Percentiles rank a stretch among this genome's conserved stretches.
These are phyloP conservation scores for Beta corolliflora DNA, from an alignment of 179 eudicot genomes.

Conservation along the genomic window DNA sequence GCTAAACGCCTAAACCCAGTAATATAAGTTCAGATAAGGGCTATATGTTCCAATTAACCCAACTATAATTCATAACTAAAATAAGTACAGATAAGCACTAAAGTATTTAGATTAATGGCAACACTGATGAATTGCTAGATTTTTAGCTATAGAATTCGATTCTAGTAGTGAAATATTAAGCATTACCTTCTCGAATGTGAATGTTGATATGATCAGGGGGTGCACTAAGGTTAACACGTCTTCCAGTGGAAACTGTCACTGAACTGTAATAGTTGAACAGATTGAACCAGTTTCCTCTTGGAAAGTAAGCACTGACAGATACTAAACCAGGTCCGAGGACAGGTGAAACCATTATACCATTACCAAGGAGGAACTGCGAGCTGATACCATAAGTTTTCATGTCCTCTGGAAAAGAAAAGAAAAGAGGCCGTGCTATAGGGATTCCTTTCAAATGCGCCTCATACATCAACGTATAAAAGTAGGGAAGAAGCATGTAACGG, in stretches of 20 bases:
- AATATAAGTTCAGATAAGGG: no score
- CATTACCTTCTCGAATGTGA: constrained; percentile 56
- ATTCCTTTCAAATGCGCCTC: constrained; percentile 58
- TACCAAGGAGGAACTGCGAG: constrained; percentile 69
- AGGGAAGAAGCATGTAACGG: constrained; percentile 65
- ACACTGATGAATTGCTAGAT: background rate
- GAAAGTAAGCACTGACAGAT: constrained; percentile 61
- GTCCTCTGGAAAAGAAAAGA: constrained; percentile 74
- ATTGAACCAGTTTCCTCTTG: constrained; percentile 73
- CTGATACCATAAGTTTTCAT: constrained; percentile 45
- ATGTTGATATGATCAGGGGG: constrained; percentile 61
- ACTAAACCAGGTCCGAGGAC: constrained; percentile 43
- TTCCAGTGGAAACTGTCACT: constrained; percentile 37
- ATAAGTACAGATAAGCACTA: no score
- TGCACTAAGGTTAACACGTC: constrained; percentile 41
- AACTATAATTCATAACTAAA: no score
- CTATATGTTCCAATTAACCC: no score
- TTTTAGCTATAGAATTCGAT: background rate
- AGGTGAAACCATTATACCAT: constrained; percentile 69
- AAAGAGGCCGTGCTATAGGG: constrained; percentile 70
- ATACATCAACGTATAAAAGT: constrained; percentile 62
- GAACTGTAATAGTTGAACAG: constrained; percentile 50
- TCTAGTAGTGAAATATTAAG: background rate
- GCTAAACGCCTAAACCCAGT: background rate
- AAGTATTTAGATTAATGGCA: no score